A percentile compares a stretch with the other conserved stretches of the same genome.
These are phyloP conservation scores for Leccinum disarticulatum DNA, from an alignment of 768 basidiomycete genomes.

Conservation along the genomic window DNA sequence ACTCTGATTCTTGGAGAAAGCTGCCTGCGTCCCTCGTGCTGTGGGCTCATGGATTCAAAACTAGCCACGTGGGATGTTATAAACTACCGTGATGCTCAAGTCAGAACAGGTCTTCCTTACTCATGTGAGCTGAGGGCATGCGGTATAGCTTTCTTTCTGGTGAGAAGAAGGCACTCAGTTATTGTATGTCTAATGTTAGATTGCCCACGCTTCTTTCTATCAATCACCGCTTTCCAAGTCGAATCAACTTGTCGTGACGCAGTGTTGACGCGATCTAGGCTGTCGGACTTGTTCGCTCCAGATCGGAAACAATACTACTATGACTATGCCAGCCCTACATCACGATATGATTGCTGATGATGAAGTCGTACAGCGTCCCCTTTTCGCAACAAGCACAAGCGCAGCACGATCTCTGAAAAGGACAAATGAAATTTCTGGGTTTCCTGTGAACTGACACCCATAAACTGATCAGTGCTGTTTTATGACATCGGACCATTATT, in stretches of 20 bases:
- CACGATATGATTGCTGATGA: not conserved
- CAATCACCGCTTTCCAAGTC: conserved; percentile 4
- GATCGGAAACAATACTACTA: conserved; percentile 8
- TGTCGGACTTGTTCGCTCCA: conserved; percentile 2
- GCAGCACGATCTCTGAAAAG: conserved; percentile 6
- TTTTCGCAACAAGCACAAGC: not conserved
- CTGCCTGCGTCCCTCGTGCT: conserved; percentile 1
- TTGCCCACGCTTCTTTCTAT: conserved; percentile 9
- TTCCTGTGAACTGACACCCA: conserved; percentile 3
- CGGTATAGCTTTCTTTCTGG: conserved; percentile 1
- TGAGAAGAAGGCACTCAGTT: not conserved
- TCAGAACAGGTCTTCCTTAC: not conserved
- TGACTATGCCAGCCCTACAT: conserved; percentile 11
- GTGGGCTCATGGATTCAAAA: conserved; percentile 3
- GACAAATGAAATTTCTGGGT: not conserved
- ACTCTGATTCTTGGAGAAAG: not conserved
- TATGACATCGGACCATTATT: not conserved
- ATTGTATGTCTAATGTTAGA: not conserved
- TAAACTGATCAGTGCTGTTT: not conserved
- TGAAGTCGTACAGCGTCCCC: conserved; percentile 3
- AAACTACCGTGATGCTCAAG: conserved; percentile 8
- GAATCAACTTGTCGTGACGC: conserved; percentile 13
- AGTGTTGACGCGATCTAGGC: conserved; percentile 8
- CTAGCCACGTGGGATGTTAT: not conserved
- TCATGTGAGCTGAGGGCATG: conserved; percentile 15